Conservation (phyloP, 306 rosid species). For the Mucuna pruriens region DNA sequence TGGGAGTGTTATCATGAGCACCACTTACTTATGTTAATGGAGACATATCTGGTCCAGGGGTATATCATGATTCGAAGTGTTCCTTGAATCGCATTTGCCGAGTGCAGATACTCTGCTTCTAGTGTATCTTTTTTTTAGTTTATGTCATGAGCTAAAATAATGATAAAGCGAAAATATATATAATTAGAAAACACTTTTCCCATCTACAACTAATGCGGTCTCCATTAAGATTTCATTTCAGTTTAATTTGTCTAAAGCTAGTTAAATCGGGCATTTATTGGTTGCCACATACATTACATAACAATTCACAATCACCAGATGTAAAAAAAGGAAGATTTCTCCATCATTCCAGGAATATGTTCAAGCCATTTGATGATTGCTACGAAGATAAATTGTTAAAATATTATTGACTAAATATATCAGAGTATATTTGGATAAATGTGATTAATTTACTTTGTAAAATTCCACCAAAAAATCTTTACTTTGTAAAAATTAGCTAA, state of each 20-base stretch:
- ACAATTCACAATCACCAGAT: neutral
- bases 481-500: no score
- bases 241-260: slow-evolving; percentile 3
- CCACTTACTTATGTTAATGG: slow-evolving; percentile 30
- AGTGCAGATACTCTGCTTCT: slow-evolving; percentile 23
- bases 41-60: slow-evolving; percentile 20
- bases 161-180: neutral
- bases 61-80: slow-evolving; percentile 34
- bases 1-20: slow-evolving; percentile 30
- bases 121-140: neutral
- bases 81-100: slow-evolving; percentile 35
- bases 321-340: neutral
- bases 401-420: no score
- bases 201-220: neutral
- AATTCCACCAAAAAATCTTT: no score
- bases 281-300: slow-evolving; percentile 9
- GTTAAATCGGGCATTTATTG: slow-evolving; percentile 3
- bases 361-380: slow-evolving; percentile 29
- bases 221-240: slow-evolving; percentile 15
- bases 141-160: neutral
- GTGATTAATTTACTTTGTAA: no score
- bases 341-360: neutral
- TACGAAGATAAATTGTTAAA: neutral
- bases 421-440: no score
- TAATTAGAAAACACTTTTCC: neutral